These are phyloP conservation scores for Tylopilus sp. DNA, from an alignment of 768 basidiomycete genomes.

Conservation along the genomic window DNA sequence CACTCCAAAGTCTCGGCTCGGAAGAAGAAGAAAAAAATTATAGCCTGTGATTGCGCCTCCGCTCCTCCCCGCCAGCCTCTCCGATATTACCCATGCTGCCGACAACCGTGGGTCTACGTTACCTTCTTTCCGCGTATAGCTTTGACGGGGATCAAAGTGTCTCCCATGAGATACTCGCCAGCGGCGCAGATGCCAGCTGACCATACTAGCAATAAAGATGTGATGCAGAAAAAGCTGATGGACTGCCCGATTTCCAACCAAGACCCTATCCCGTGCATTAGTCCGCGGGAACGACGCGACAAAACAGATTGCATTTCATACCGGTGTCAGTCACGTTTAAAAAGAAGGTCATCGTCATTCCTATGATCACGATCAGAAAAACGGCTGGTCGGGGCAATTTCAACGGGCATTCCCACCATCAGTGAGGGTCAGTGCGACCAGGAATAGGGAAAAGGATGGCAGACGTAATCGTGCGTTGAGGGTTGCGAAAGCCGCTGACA, in stretches of 20 bases:
- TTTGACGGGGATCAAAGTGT: constrained; percentile 22
- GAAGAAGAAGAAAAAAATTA: neutral
- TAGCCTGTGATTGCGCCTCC: constrained; percentile 3
- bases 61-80: neutral
- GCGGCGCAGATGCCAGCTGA: constrained; percentile 70
- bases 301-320: constrained; percentile 24
- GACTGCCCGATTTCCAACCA: constrained; percentile 91
- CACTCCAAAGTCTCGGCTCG: neutral
- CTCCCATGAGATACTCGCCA: constrained; percentile 68
- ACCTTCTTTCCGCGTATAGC: constrained; percentile 20
- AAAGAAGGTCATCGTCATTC: constrained; percentile 83
- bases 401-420: constrained; percentile 7
- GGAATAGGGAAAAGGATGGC: constrained; percentile 77
- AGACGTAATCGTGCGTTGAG: constrained; percentile 65
- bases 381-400: neutral
- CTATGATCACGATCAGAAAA: constrained; percentile 32
- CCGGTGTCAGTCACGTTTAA: constrained; percentile 79
- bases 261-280: constrained; percentile 45
- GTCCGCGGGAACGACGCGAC: neutral
- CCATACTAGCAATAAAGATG: constrained; percentile 75
- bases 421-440: constrained; percentile 64
- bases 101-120: constrained; percentile 24
- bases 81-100: constrained; percentile 9
- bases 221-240: constrained; percentile 84
- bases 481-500: constrained; percentile 64